Evolutionary conservation across 768 basidiomycete species (phyloP), one percentile per base, ranked within the genome.

Genomic region (Hortiboletus campestris): DNA sequence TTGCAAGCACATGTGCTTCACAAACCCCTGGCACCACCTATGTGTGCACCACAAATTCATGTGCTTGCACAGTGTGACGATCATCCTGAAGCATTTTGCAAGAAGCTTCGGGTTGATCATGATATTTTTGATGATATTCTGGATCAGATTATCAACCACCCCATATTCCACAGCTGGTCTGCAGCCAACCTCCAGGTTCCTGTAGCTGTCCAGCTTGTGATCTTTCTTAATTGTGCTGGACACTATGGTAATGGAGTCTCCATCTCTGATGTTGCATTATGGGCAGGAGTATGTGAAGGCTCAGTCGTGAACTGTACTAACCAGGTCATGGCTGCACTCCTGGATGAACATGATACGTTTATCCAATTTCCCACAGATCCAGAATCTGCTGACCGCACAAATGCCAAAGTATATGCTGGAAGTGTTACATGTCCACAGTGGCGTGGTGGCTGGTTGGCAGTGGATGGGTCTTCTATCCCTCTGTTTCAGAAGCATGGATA

Each of bases 81-180:
- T 1, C 17, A 7, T 12, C 22, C 34, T 4, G 10, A 25, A 25
- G 31, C 16, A 6, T 53, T 53, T 36, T 12, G 10, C 10, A 45
- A 32, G 19, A 53, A 53, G 9, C 11, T 53, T 16, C 8, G 13
- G 2, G 20, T 46, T 17, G n/a, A 46, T 13, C 44, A 6, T 14
- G 44, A 53, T 1, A 46, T 53, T 7, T 53, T 46, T 46, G 51
- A 53, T 40, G 34, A 40, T 28, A 53, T 53, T 6, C n/a, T 53
- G n/a, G 36, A 46, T 34, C 50, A 51, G 3, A 43, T 51, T 20
- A 34, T 19, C 11, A 16, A 42, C 11, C 38, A 54, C 16, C 42
- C n/a, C 0, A 38, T 55, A 5, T 49, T 49, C 17, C 13, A 31
- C 17, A 17, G 14, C 14, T n/a, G 13, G 1, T 42, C 57, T 66